Percentiles rank a stretch among this genome's conserved stretches.
These are phyloP conservation scores for Fraxinus sp. DNA, from an alignment of 305 asterid species.

Conservation along the genomic window DNA sequence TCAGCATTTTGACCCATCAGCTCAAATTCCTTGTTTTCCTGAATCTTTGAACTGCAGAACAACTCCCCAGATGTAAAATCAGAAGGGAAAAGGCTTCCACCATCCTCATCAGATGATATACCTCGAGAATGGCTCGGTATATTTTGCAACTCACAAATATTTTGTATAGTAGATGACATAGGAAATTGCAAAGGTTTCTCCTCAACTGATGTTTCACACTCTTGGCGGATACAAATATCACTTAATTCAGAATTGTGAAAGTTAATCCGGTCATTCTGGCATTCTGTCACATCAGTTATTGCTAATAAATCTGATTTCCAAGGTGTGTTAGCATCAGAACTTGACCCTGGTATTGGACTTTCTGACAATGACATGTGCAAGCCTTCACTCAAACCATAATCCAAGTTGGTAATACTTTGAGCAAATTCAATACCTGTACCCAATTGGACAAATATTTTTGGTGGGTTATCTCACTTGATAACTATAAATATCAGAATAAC, in stretches of 20 bases:
- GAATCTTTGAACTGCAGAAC: slow-evolving; percentile 31
- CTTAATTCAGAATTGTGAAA: slow-evolving; percentile 35
- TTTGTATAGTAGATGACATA: slow-evolving; percentile 37
- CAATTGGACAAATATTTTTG: slow-evolving; percentile 10
- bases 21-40: slow-evolving; percentile 32
- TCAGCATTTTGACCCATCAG: slow-evolving; percentile 29
- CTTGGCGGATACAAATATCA: slow-evolving; percentile 36
- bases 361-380: slow-evolving; percentile 49
- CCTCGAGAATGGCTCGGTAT: slow-evolving; percentile 51
- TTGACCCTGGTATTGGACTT: slow-evolving; percentile 40
- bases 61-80: slow-evolving; percentile 31
- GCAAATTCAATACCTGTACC: slow-evolving; percentile 63
- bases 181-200: slow-evolving; percentile 43
- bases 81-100: slow-evolving; percentile 33
- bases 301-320: slow-evolving; percentile 53
- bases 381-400: slow-evolving; percentile 54
- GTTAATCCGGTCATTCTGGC: slow-evolving; percentile 39
- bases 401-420: slow-evolving; percentile 59
- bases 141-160: slow-evolving; percentile 51
- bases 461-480: background rate
- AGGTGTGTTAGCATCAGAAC: slow-evolving; percentile 36
- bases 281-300: slow-evolving; percentile 36
- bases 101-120: slow-evolving; percentile 47
- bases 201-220: slow-evolving; percentile 34
- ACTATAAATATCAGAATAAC: slow-evolving; percentile 5